Evolutionary conservation across 768 basidiomycete species (phyloP), one percentile per base, ranked within the genome.

Genomic region (Trametes coccinea): DNA sequence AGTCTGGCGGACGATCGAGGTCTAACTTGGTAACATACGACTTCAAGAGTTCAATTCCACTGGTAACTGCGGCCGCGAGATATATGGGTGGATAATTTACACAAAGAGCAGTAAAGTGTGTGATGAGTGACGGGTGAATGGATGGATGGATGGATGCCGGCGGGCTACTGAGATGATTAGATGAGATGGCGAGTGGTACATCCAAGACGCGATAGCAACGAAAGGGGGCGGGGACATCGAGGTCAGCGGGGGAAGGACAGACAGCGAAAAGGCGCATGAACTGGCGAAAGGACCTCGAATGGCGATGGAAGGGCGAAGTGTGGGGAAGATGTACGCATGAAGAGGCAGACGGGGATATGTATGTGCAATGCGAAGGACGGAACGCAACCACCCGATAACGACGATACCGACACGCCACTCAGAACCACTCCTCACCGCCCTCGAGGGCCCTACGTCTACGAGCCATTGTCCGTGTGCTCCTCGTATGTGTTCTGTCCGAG

Each of bases 41-140:
- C 4, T 49, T 17, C 51, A 22, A 22, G 22, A 22, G 22, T 22
- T 22, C 22, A 1, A 22, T 53, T 39, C 37, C 9, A 39, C 17
- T 40, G 51, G 13, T 43, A 54, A 43, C 29, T 40, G 31, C 40
- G 53, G 14, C 5, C 37, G 51, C 17, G 51, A 40, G 53, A 54
- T 41, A 29, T 54, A 54, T 16, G 41, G 53, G 55, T 49, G 44
- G 61, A 62, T 62, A 62, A 62, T 52, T 62, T 62, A 62, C 61
- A 56, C 60, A 62, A 45, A 29, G 44, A 62, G 61, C 52, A 62
- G 55, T 53, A 33, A 62, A 29, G 41, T 33, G 33, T 40, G 33
- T 59, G 40, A 3, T n/a, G 22, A 40, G 34, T 37, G 34, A 11
- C 11, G 34, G 33, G 16, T 51, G 50, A 34, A n/a, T 7, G 34